phyloP scores from a whole-genome alignment of 495 filamentous ascomycete species.

The Neurospora sublineolata region DNA sequence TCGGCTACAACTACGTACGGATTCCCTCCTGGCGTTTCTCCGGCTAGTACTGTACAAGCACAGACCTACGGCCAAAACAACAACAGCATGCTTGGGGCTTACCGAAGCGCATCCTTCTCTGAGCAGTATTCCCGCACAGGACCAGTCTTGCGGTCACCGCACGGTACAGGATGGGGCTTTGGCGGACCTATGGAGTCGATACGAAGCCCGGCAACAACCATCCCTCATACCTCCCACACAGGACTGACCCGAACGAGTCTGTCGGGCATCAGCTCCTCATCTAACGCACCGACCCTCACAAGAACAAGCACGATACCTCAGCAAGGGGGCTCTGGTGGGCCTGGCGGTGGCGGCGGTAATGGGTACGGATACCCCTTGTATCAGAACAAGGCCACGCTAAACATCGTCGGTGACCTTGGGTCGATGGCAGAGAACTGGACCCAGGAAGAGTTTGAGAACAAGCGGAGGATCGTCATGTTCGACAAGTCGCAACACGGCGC shows the following conservation, averaged over 20 bases:
- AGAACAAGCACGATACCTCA: constrained; percentile 74
- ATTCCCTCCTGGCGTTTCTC: constrained; percentile 30
- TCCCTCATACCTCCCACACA: constrained; percentile 17
- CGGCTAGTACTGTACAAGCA: constrained; percentile 24
- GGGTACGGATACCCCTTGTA: constrained; percentile 69
- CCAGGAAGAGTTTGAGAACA: constrained; percentile 61
- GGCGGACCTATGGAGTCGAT: constrained; percentile 27
- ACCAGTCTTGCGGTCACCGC: constrained; percentile 37
- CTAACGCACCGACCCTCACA: constrained; percentile 55
- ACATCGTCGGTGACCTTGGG: constrained; percentile 74
- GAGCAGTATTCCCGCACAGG: constrained; percentile 35
- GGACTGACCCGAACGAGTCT: constrained; percentile 30
- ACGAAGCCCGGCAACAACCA: constrained; percentile 24
- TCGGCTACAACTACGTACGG: constrained; percentile 36
- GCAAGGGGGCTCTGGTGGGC: constrained; percentile 31
- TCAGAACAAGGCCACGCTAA: constrained; percentile 73
- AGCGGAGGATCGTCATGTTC: constrained; percentile 78
- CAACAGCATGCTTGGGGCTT: constrained; percentile 36
- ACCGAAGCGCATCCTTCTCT: constrained; percentile 31
- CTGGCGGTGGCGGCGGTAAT: constrained; percentile 38
- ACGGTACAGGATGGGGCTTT: constrained; percentile 35
- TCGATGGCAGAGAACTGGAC: constrained; percentile 72
- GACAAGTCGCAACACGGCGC: constrained; percentile 64
- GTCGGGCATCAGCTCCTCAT: constrained; percentile 17
- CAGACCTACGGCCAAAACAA: constrained; percentile 25